Evolutionary conservation across 164 flowering plant genomes (phyloP).

Genomic region (Umbilicus rupestris): DNA sequence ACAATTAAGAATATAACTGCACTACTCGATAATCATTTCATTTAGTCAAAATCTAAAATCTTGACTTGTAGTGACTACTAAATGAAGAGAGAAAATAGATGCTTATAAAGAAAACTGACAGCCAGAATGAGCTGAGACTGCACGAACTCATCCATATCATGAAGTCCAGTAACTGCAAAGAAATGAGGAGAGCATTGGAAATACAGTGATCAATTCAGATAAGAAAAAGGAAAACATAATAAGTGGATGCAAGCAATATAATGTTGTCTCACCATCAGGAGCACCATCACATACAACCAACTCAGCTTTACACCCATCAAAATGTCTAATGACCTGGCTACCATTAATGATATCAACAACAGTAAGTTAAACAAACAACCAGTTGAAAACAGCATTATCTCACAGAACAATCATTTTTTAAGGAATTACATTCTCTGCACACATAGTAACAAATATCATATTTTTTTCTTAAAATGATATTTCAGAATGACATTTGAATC

Average conservation of each 20-base stretch:
- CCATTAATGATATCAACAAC: background rate
- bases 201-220: background rate
- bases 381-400: background rate
- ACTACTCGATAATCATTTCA: no score
- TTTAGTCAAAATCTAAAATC: background rate
- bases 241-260: background rate
- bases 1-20: no score
- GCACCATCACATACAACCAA: conserved; percentile 99
- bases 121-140: conserved; percentile 93
- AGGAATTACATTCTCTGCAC: no score
- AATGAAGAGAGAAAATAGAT: background rate
- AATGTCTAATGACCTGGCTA: conserved; percentile 81
- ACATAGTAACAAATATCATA: background rate
- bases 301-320: conserved; percentile 98
- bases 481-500: no score
- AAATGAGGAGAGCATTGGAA: conserved; percentile 8
- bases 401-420: background rate
- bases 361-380: conserved; percentile 9
- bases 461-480: no score
- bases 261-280: conserved; percentile 72
- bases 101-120: conserved; percentile 27
- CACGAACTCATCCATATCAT: conserved; percentile 98
- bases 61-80: background rate
- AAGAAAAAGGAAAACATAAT: background rate
- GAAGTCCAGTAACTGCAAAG: conserved; percentile 87